Base-by-base conservation (phyloP, 176 grass and related monocot genomes). In the Tillandsia leiboldiana region DNA sequence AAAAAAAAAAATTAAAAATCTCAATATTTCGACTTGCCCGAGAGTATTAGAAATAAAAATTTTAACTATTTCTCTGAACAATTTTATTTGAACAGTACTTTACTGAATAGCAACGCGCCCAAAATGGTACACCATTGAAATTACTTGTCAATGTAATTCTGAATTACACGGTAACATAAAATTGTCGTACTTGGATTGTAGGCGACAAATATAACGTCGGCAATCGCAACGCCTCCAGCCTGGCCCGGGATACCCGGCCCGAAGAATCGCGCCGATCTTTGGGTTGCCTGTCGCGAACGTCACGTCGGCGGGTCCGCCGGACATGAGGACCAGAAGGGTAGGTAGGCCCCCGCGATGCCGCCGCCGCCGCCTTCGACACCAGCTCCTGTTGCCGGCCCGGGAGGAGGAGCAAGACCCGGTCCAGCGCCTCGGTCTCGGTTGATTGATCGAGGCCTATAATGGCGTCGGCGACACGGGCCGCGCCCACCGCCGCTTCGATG, bases 241-340 rank as follows among this genome's bases (percentile, higher is more conserved):
- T 97, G 89, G 5, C 93, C 93, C 0, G 89, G 93, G 62, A 0
- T 97, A 97, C 1, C 93, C 93, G 0, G 64, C 89, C 93, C 93
- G 92, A 0, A 92, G 42, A 14, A 97, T 97, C 0, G 68, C 84
- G 0, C 61, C 56, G 53, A 97, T 84, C 62, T 54, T 79, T 0
- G 50, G 53, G 48, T 97, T 79, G 5, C 76, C 85, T 53, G 85
- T 57, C 2, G 93, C 93, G 12, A 97, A 97, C 0, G 84, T 71
- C 10, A 92, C 70, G 70, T 92, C 93, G 10, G 92, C 8, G 0
- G 93, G 89, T 0, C 93, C 89, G 49, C 89, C 93, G 14, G 78
- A 85, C 82, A 97, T 70, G 68, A 97, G 64, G 3, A 90, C 89
- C 0, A 97, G 33, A 58, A 97, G 33, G 1, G 81, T 70, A 20